Base-by-base conservation (phyloP, 148 eudicot species). In the Amaranthus hypochondriacus region DNA sequence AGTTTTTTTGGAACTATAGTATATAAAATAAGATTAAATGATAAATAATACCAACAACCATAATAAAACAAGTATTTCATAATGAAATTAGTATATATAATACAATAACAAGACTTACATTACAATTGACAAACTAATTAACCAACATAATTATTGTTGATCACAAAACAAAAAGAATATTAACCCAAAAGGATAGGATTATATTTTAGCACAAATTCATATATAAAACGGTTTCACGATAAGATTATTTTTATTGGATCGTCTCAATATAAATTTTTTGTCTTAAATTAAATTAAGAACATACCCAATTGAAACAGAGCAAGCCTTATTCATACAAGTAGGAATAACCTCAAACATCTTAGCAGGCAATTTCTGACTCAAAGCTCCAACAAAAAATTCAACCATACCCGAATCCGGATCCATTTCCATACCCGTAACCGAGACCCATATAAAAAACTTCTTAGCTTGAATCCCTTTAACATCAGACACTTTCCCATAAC, bases 381-480 rank as follows among this genome's bases (percentile, higher is more conserved):
- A 52, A 68, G 87, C 79, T 7, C 96, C 97, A 6, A 88, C 96
- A 68, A 82, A 83, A 63, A 90, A 92, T 14, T 82, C 85, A 48
- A 92, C 81, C 85, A 81, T 83, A 44, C 72, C 78, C 2, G 84
- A 69, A 1, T 64, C 62, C 2, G 69, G 53, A 84, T 89, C 89
- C 8, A 83, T 79, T 52, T 84, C 77, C 73, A 92, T 79, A 5
- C 89, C 91, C 0, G 86, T 83, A 1, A 92, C 97, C 39, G 90
- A 54, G 0, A 92, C 72, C 97, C 97, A 92, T 4, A 90, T 28
- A 76, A 90, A 87, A 58, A 90, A 69, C 80, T 81, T 78, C 82
- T 89, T 89, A 8, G 93, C 97, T 58, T 88, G 90, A 74, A 92
- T 92, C 0, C 96, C 97, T 1, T 91, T 82, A 4, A 92, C 96